Base-by-base conservation (phyloP, 2,329 filamentous ascomycete species). In the Trichophyton verrucosum region DNA sequence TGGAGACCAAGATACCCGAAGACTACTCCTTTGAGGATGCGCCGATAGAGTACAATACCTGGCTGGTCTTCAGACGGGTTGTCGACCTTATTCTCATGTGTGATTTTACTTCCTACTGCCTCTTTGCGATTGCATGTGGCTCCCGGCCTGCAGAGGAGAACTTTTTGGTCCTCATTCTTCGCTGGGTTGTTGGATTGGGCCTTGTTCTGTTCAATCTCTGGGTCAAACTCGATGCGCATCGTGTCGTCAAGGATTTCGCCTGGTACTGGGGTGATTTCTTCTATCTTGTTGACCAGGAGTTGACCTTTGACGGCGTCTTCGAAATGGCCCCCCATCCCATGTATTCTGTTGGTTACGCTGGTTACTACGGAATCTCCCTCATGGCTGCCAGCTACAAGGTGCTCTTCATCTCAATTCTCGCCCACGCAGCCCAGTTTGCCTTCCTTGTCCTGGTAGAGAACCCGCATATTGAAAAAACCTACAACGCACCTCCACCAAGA, bases 181-280 rank as follows among this genome's bases (percentile, higher is more conserved):
- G 94, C 63, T 99, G 94, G 94, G 71, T 78, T 2, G 80, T 86
- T 55, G 94, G 94, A 58, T 82, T 92, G 65, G 75, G 82, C 46
- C 81, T 97, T 27, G 86, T 99, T 64, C 81, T 88, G 61, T 97
- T 99, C 82, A 99, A 97, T 73, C 81, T 97, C 22, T 97, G 94
- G 91, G 94, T 99, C 65, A 99, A 99, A 77, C 81, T 99, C 64
- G 94, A 99, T 75, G 94, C 94, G 20, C 94, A 99, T 74, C 84
- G 94, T 63, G 94, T 99, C 57, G 94, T 99, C 71, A 97, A 97
- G 75, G 94, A 99, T 75, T 99, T 91, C 77, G 94, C 94, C 30
- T 99, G 94, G 94, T 99, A 97, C 76, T 99, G 94, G 94, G 94
- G 94, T 64, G 94, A 99, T 75, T 97, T 97, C 77, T 99, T 97